These are phyloP conservation scores for Blastomyces parvus DNA, from an alignment of 2,329 filamentous ascomycete species.

Conservation along the genomic window DNA sequence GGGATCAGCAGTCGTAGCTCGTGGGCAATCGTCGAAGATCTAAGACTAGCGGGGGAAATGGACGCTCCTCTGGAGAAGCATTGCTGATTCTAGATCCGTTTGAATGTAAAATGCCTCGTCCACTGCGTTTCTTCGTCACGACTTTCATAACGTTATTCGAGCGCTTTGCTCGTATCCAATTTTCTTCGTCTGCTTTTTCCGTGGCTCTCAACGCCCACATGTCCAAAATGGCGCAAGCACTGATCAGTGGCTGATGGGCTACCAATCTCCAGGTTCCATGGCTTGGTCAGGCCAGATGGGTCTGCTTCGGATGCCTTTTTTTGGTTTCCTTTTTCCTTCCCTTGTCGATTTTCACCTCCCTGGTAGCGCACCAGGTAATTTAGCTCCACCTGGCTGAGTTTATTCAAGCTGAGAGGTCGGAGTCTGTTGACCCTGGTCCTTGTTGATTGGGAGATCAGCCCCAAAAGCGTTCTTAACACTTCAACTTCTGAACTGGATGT, in stretches of 20 bases:
- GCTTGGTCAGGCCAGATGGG: neutral
- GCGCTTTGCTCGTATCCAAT: neutral
- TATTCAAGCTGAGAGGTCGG: neutral
- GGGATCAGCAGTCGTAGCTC: too few relatives aligned
- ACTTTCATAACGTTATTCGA: neutral
- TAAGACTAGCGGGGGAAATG: too few relatives aligned
- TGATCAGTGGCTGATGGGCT: neutral
- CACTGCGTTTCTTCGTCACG: neutral
- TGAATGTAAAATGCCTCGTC: too few relatives aligned
- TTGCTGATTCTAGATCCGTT: too few relatives aligned
- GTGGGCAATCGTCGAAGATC: neutral
- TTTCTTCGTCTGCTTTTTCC: neutral
- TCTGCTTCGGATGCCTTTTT: neutral
- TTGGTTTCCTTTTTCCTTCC: neutral
- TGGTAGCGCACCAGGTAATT: neutral
- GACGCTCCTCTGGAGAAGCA: too few relatives aligned
- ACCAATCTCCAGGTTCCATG: neutral
- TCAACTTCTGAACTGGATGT: too few relatives aligned
- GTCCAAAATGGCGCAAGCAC: neutral
- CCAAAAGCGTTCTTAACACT: neutral
- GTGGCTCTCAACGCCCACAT: neutral
- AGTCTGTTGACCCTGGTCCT: neutral
- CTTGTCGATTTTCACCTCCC: neutral
- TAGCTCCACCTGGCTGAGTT: neutral
- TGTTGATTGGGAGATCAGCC: neutral